Percentiles rank a stretch among this genome's conserved stretches.
Evolutionary conservation across 23 red algal genomes (phyloP).

Genomic region (Chondrus crispus): DNA sequence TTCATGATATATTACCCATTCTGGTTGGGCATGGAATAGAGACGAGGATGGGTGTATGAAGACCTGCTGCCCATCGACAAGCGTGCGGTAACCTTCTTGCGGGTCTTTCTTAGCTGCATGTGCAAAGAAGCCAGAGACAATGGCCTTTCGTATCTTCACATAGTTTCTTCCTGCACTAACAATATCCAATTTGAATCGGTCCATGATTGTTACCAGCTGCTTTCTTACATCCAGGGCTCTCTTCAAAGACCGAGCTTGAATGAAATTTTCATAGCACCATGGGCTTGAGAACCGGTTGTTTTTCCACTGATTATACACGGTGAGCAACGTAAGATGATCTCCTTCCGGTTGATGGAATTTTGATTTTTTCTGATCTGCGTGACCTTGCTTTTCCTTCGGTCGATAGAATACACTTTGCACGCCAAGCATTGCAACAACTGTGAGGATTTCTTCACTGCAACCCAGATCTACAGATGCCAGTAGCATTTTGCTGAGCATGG

Average conservation of each 20-base stretch:
- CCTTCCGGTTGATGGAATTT: conserved; percentile 91
- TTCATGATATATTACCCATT: conserved; percentile 95
- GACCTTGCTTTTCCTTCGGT: conserved; percentile 86
- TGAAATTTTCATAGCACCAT: conserved; percentile 96
- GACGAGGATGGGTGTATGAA: conserved; percentile 96
- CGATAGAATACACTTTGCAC: conserved; percentile 90
- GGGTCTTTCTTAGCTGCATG: conserved; percentile 89
- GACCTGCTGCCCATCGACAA: conserved; percentile 73
- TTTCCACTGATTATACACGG: conserved; percentile 93
- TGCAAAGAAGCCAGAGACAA: conserved; percentile 88
- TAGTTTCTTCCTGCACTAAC: conserved; percentile 57
- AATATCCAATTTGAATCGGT: conserved; percentile 71
- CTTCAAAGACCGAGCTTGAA: conserved; percentile 84
- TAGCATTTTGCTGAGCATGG: conserved; percentile 89
- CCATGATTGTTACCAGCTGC: conserved; percentile 93
- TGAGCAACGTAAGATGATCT: conserved; percentile 83
- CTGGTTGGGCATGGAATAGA: conserved; percentile 81
- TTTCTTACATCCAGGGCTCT: conserved; percentile 89
- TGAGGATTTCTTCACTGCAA: conserved; percentile 91
- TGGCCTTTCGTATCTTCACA: conserved; percentile 78
- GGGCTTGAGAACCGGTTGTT: conserved; percentile 69
- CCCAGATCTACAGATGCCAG: conserved; percentile 90
- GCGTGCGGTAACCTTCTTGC: conserved; percentile 83
- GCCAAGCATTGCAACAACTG: conserved; percentile 91
- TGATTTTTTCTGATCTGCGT: conserved; percentile 79